Base-by-base conservation (phyloP, 2,329 filamentous ascomycete species). In the Colletotrichum kahawae region DNA sequence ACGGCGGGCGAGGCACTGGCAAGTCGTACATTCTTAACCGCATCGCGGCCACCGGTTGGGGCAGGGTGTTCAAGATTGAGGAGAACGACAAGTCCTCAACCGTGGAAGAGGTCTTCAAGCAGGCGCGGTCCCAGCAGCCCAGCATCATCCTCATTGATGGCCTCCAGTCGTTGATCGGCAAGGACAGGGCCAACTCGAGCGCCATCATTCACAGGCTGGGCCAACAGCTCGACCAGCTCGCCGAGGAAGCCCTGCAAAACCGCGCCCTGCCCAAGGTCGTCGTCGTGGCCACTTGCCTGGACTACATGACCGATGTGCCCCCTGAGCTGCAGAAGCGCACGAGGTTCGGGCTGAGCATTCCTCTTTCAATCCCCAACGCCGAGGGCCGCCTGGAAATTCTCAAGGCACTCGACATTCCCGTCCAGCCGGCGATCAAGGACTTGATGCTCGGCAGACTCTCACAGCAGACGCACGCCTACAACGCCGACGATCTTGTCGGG, bases 391-490 rank as follows among this genome's bases (percentile, higher is more conserved):
- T 92, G 63, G 92, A 95, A 34, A 98, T 98, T 14, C 84, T 98
- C 27, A 89, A 91, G 34, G 91, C 90, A 8, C 86, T 94, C 74
- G 80, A 85, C 64, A 86, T 85, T 16, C 85, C 82, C 33, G 85
- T 91, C 60, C 85, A 82, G n/a, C 80, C 87, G 5, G 88, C 86
- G 10, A 85, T 86, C 10, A 87, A 83, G 69, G 87, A 93, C 4
- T 84, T 84, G 2, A 85, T 92, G 12, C 84, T 95, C 21, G 84
- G 88, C 5, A 85, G 88, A 21, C 85, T 98, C 57, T 93, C 93
- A 56, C 91, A 94, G 76, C 91, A 92, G 71, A 97, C 96, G 0
- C 95, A 98, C 80, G 96, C 96, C 5, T 98, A 95, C 82, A 97
- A 95, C 36, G 94, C 94, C 6, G 90, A 90, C 2, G 96, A 98